Base-by-base conservation (phyloP, 768 basidiomycete species). In the Leccinum barrowsii region DNA sequence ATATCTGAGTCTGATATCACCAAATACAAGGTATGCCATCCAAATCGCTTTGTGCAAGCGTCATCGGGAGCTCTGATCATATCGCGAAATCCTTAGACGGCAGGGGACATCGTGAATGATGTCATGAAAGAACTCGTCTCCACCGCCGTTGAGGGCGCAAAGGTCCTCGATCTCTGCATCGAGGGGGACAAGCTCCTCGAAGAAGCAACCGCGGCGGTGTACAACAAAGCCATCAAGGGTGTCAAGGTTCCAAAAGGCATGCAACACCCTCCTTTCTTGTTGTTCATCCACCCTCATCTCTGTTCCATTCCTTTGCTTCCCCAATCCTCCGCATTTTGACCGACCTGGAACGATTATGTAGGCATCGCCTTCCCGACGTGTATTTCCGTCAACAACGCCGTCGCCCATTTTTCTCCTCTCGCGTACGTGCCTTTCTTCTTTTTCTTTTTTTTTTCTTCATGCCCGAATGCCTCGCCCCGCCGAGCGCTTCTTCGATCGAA, bases 321-420 rank as follows among this genome's bases (percentile, higher is more conserved):
- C 42, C 42, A 19, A 37, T 32, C 28, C 1, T 22, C 28, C 50
- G 5, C 15, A 19, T 30, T 15, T 57, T 72, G 26, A 73, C 19
- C 13, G 8, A 11, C 11, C 44, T 32, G 2, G 40, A 34, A 13
- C 28, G n/a, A 3, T 32, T 7, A 24, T 24, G 15, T 50, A 95
- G 93, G 93, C 56, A 80, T 96, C 70, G 93, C 94, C 2, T 98
- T 98, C 82, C 97, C 97, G 17, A 98, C 97, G 17, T 85, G 82
- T 66, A 77, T 99, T 65, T 95, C 94, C 24, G 86, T 98, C 64
- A 98, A 98, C 85, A 95, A 97, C 76, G 82, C 86, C 66, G 94
- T 98, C 60, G 87, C 93, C 46, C 92, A 98, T 76, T 97, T 94
- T 80, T 95, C 95, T 11, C 97, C 97, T n/a, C 85, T 98, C 56